Evolutionary conservation across 768 basidiomycete species (phyloP), one percentile per base, ranked within the genome.

Genomic region (Podaxis sp.): DNA sequence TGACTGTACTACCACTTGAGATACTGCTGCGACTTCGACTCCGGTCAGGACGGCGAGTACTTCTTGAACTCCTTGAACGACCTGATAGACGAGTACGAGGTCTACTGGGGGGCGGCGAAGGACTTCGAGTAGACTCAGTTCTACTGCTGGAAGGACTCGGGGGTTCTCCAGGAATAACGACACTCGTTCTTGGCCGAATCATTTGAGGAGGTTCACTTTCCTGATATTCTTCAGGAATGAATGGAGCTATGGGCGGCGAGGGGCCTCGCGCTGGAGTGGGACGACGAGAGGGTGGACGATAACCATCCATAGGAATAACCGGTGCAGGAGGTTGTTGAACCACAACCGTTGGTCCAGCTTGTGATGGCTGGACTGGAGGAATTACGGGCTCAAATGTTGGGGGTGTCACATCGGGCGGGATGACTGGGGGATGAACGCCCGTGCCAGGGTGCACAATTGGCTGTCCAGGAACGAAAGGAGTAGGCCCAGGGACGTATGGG

Each of bases 201-300:
- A 65, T 52, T 40, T 13, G 46, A 4, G 33, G 61, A 37, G 55
- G 61, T 53, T 49, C 60, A 49, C 28, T 48, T 51, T 49, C 30
- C 54, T 46, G 62, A 59, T 62, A 58, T 33, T 52, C 61, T 49
- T 41, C 50, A 28, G 69, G 74, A 36, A 73, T 67, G 57, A 75
- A 76, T 12, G 65, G 64, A 26, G 44, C 24, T 28, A 38, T 44
- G 6, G 38, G 50, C 11, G 65, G 40, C 40, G 56, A 41, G 28
- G 44, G 10, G 11, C 52, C 56, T 22, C 52, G 59, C 26, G 30
- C 22, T 24, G 56, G 58, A 6, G 59, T 60, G 41, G 56, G 24
- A 61, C 56, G 60, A 26, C 20, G 61, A 4, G 54, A 26, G 24
- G n/a, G 53, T 46, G 46, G n/a, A 46, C 33, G 52, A 6, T 30